phyloP scores from a whole-genome alignment of 768 basidiomycete genomes.

The Asterophora lycoperdoides region DNA sequence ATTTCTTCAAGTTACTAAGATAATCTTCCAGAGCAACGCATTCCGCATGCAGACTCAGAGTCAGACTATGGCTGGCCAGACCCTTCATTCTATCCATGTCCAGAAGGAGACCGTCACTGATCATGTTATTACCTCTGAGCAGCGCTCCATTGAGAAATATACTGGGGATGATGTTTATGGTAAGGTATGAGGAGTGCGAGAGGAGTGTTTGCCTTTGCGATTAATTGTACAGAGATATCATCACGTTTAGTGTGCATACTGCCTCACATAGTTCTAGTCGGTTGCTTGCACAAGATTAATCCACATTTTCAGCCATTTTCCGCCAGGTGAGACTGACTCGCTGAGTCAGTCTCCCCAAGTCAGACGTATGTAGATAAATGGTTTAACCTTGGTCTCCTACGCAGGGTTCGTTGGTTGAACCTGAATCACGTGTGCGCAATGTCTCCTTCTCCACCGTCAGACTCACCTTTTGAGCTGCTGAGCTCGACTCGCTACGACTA shows the following conservation, averaged over 20 bases:
- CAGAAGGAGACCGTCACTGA: slow-evolving; percentile 23
- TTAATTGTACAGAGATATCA: too few species aligned
- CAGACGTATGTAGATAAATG: too few species aligned
- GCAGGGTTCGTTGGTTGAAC: not conserved
- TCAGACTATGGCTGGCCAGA: slow-evolving; percentile 18
- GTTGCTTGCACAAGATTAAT: too few species aligned
- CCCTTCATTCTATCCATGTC: slow-evolving; percentile 22
- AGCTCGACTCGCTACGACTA: slow-evolving; percentile 61
- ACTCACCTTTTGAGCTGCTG: slow-evolving; percentile 34
- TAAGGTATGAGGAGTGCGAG: slow-evolving; percentile 1
- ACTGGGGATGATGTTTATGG: slow-evolving; percentile 13
- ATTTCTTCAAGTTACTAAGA: not conserved
- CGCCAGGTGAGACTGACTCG: too few species aligned
- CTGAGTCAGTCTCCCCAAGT: too few species aligned
- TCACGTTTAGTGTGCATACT: too few species aligned
- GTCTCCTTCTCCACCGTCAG: not conserved
- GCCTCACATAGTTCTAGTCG: too few species aligned
- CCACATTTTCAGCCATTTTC: too few species aligned
- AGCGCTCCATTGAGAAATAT: slow-evolving; percentile 19
- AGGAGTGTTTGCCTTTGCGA: too few species aligned
- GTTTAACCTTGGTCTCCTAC: too few species aligned
- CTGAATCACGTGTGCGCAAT: slow-evolving; percentile 2
- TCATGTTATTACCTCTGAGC: slow-evolving; percentile 6
- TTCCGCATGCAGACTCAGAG: slow-evolving; percentile 23
- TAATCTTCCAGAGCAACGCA: slow-evolving; percentile 13